Percentiles rank a stretch among this genome's conserved stretches.
phyloP scores from a whole-genome alignment of 495 filamentous ascomycete genomes.

The Penicillium verhagenii region DNA sequence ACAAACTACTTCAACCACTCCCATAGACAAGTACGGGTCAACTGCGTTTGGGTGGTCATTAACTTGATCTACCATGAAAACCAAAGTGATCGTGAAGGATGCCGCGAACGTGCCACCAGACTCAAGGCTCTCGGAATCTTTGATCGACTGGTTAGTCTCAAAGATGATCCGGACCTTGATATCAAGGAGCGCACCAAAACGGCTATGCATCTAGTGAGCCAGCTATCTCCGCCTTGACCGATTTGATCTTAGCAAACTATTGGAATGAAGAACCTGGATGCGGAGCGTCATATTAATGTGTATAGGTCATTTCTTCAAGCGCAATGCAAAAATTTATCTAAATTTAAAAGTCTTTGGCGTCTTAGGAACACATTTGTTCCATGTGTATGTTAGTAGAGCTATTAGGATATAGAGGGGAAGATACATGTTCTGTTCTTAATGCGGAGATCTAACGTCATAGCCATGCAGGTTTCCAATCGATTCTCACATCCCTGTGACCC shows the following conservation, averaged over 20 bases:
- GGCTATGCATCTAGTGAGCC: conserved; percentile 64
- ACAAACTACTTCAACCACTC: conserved; percentile 64
- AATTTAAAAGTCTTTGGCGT: background rate
- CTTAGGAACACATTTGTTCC: background rate
- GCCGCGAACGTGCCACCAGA: conserved; percentile 61
- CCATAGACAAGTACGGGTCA: conserved; percentile 65
- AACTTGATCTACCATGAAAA: conserved; percentile 84
- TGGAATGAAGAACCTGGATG: background rate
- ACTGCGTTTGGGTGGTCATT: conserved; percentile 75
- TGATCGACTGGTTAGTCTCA: conserved; percentile 60
- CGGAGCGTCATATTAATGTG: conserved; percentile 6
- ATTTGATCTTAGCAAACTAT: background rate
- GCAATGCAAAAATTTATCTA: background rate
- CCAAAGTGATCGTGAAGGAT: conserved; percentile 56
- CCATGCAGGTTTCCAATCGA: background rate
- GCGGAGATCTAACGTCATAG: conserved; percentile 25
- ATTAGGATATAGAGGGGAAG: background rate
- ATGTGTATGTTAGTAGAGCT: too few species aligned
- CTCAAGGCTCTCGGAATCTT: conserved; percentile 71
- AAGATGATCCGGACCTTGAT: conserved; percentile 76
- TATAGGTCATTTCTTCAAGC: conserved; percentile 7
- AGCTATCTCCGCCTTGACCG: background rate
- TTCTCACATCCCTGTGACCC: conserved; percentile 2
- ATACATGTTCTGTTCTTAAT: background rate
- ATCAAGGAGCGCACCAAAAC: conserved; percentile 80